A percentile compares a stretch with the other conserved stretches of the same genome.
Conservation (phyloP, 345 rosid species). For the Syzygium aqueum region DNA sequence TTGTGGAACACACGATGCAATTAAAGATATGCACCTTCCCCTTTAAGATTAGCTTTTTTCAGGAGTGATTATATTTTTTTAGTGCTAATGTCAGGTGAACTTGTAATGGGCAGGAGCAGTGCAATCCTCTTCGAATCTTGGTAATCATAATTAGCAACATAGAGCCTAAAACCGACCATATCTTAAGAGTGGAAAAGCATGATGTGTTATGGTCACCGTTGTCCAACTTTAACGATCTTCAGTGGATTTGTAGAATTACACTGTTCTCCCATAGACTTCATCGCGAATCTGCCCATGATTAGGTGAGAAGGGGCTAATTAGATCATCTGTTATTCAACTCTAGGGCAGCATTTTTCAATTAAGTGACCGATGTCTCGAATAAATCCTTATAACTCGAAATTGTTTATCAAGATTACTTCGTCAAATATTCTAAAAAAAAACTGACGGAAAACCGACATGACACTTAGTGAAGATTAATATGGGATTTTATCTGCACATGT, state of each 20-base stretch:
- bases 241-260: neutral
- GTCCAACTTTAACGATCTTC: neutral
- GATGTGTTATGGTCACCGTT: neutral
- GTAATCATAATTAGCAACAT: neutral
- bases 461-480: neutral
- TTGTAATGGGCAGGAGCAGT: slow-evolving; percentile 19
- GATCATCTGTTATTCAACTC: neutral
- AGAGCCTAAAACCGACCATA: neutral
- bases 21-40: neutral
- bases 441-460: neutral
- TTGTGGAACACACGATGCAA: neutral
- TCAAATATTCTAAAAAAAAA: neutral
- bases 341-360: neutral
- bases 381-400: neutral
- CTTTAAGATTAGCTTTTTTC: neutral
- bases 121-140: slow-evolving; percentile 13
- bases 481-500: neutral
- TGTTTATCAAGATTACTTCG: neutral
- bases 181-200: neutral
- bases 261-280: neutral
- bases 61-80: neutral
- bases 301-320: neutral
- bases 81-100: neutral
- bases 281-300: neutral
- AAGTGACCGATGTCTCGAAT: neutral